These are phyloP conservation scores for Acer saccharum DNA, from an alignment of 345 rosid genomes.

Conservation along the genomic window DNA sequence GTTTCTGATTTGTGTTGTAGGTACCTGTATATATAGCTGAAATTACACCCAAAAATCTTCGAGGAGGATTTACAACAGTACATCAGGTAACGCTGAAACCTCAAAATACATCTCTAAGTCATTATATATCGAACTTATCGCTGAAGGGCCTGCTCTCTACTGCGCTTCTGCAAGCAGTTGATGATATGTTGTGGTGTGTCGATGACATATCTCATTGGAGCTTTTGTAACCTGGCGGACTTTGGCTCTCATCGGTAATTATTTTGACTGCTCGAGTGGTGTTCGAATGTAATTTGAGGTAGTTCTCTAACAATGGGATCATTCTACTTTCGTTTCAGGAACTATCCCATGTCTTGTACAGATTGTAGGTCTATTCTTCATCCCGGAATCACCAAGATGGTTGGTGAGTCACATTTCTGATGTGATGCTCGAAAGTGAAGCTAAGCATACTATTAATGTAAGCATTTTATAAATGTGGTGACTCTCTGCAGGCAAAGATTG, in stretches of 20 bases:
- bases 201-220: slow-evolving; percentile 64
- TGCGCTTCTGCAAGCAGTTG: slow-evolving; percentile 58
- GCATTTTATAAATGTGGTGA: slow-evolving; percentile 3
- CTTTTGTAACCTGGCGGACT: slow-evolving; percentile 62
- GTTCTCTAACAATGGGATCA: slow-evolving; percentile 11
- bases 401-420: slow-evolving; percentile 41
- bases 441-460: not conserved
- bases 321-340: slow-evolving; percentile 27
- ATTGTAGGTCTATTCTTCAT: slow-evolving; percentile 41
- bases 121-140: not conserved
- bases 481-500: slow-evolving; percentile 49
- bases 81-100: slow-evolving; percentile 47
- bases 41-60: slow-evolving; percentile 68
- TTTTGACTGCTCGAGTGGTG: not conserved
- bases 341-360: slow-evolving; percentile 40
- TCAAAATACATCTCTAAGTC: not conserved
- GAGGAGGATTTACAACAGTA: slow-evolving; percentile 77
- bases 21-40: slow-evolving; percentile 87
- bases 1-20: slow-evolving; percentile 28
- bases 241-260: slow-evolving; percentile 67
- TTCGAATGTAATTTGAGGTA: not conserved
- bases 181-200: slow-evolving; percentile 76
- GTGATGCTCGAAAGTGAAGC: not conserved
- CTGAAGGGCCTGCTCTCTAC: not conserved
- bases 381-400: slow-evolving; percentile 70